phyloP scores from a whole-genome alignment of 1,284 basidiomycete genomes.

The Cryptococcus amylolentus region DNA sequence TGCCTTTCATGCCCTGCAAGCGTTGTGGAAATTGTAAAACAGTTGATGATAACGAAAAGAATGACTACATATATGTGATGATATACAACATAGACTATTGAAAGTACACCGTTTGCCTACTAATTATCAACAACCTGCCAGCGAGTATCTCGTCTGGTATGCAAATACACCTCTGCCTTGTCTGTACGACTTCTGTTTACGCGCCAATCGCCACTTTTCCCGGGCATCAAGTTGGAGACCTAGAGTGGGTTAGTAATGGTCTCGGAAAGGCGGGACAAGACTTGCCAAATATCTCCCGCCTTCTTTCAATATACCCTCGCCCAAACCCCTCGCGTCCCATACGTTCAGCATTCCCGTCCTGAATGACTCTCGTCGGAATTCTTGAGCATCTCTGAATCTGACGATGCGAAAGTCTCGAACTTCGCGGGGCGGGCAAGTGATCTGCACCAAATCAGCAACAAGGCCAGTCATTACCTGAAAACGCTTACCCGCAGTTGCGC shows the following conservation, averaged over 20 bases:
- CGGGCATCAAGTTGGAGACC: constrained; percentile 64
- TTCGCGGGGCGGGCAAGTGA: constrained; percentile 68
- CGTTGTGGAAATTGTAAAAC: background rate
- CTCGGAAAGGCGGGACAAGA: background rate
- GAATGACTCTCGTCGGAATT: constrained; percentile 53
- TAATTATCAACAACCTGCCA: constrained; percentile 50
- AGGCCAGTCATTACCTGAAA: background rate
- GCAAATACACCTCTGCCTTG: constrained; percentile 61
- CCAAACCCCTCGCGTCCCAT: constrained; percentile 69
- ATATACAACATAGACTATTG: background rate
- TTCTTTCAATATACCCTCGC: constrained; percentile 58
- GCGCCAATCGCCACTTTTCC: constrained; percentile 61
- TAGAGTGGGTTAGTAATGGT: constrained; percentile 23
- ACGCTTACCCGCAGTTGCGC: constrained; percentile 62
- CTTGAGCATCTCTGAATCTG: constrained; percentile 66
- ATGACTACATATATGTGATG: background rate
- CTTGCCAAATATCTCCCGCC: constrained; percentile 66
- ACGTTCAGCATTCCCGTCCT: constrained; percentile 72
- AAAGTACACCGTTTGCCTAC: background rate
- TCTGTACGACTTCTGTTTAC: constrained; percentile 41
- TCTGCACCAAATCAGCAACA: constrained; percentile 49
- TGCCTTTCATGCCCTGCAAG: background rate
- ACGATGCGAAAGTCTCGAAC: constrained; percentile 78
- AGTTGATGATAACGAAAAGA: background rate
- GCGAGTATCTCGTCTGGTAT: constrained; percentile 60